Conservation (phyloP, 305 asterid species). For the Plantago coronopus region DNA sequence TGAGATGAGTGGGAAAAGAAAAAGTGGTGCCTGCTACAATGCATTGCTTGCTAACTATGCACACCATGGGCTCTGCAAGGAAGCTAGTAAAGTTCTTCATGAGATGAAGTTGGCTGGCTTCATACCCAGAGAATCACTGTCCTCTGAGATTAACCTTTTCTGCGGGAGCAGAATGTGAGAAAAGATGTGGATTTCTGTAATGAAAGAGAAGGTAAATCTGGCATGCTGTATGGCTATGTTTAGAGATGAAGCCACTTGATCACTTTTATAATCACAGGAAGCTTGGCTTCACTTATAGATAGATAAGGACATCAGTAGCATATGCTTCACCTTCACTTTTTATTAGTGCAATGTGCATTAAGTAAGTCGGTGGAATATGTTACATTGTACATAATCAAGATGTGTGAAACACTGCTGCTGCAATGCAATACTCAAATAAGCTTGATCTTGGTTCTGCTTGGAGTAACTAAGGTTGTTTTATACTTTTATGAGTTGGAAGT, state of each 20-base stretch:
- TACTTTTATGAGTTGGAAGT: not conserved
- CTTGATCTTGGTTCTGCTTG: not conserved
- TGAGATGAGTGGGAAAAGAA: conserved; percentile 25
- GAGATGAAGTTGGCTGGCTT: conserved; percentile 55
- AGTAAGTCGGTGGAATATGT: too few relatives aligned
- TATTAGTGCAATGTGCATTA: too few relatives aligned
- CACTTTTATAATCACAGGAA: not conserved
- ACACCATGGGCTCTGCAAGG: conserved; percentile 37
- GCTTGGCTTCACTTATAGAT: too few relatives aligned
- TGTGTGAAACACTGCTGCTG: not conserved
- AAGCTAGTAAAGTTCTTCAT: conserved; percentile 37
- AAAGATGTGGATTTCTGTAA: not conserved
- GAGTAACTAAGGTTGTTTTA: not conserved
- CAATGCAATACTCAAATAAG: not conserved
- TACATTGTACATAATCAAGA: not conserved
- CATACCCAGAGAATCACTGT: conserved; percentile 36
- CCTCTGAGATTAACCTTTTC: not conserved
- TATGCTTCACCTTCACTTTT: too few relatives aligned
- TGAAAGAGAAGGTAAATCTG: not conserved
- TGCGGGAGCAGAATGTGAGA: conserved; percentile 23
- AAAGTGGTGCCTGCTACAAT: conserved; percentile 49
- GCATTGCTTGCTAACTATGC: conserved; percentile 48
- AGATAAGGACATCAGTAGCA: too few relatives aligned
- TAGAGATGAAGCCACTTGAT: not conserved
- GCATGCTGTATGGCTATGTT: not conserved